Base-by-base conservation (phyloP, 2,329 filamentous ascomycete species). In the Dryadomyces quercus-mongolicae region DNA sequence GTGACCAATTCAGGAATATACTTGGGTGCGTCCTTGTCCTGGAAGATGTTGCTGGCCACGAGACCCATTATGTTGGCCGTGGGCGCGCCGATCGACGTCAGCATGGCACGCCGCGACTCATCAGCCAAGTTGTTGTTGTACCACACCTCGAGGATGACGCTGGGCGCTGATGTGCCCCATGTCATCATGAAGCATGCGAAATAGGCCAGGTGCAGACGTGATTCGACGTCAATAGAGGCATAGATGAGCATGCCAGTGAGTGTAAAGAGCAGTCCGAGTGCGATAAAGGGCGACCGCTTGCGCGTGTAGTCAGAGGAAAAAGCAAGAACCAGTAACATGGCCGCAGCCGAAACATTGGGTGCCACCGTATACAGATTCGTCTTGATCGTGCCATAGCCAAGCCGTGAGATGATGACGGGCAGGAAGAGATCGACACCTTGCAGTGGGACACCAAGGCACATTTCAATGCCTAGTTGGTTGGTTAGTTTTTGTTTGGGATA, bases 11-110 rank as follows among this genome's bases (percentile, higher is more conserved):
- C 84, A 1, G 82, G 81, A 54, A 78, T 71, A 61, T 86, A 87
- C 61, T 84, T 80, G 0, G 83, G 83, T 18, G 75, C 76, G 62
- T 85, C 81, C 60, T 82, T 67, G 42, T 74, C 70, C n/a, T 76
- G 0, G 80, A 80, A 5, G 77, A 84, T 49, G 60, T 88, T 87
- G 56, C 77, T 80, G 18, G 74, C 74, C 0, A 88, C 81, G 1
- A 88, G 70, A 5, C 85, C 85, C 82, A 89, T 90, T 38, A 89
- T 65, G 58, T 90, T 90, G 2, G 85, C 86, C 16, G 88, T 65
- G 0, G 86, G 85, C 0, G 90, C 85, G 20, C 83, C 84, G n/a
- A 89, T 76, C 22, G 80, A 82, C 0, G 85, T 89, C 12, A 89
- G 71, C 0, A 82, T 74, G 6, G 88, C 75, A 49, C 86, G 81